Evolutionary conservation across 1,284 basidiomycete genomes (phyloP), one percentile per base, ranked within the genome.

Genomic region (Leucoagaricus sp.): DNA sequence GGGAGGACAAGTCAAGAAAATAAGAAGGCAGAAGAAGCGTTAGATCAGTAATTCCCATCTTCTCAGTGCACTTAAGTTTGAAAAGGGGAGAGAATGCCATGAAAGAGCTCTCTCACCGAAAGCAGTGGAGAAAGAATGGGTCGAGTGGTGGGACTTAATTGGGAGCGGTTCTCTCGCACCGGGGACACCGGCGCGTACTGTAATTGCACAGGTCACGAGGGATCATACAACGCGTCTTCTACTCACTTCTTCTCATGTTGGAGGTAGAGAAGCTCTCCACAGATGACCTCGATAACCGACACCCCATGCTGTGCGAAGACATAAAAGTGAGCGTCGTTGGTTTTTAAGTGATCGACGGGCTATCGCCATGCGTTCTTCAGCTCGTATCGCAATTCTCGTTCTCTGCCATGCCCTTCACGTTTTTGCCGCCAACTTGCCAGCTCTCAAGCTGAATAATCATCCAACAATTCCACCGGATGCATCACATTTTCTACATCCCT

Each of bases 381-480:
- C 47, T 38, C 8, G 4, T n/a, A 28, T 38, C 26, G 42, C 40
- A 2, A 10, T 51, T 47, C 34, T 57, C 13, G 31, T 57, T 5
- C 33, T 57, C 49, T 50, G 40, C n/a, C n/a, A n/a, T n/a, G 10
- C 8, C 19, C 19, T 52, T 25, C 42, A 17, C 3, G 31, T n/a
- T 12, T 26, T 21, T 28, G 26, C 29, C 17, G 55, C 55, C 33
- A 47, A 53, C 21, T 34, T 72, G 38, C 55, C 65, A 9, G 58
- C 41, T 4, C 55, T 81, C 55, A 76, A 68, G 34, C 68, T 81
- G 8, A 44, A 60, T 33, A 79, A 78, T 19, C 71, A 75, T 17
- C 60, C 77, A 6, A 67, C 67, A 7, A 69, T 81, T 15, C 79
- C 79, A 6, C 51, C 51, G 4, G 72, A 72, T 48, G 78, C 78